Base-by-base conservation (phyloP, 345 rosid species). In the Salix suchowensis region DNA sequence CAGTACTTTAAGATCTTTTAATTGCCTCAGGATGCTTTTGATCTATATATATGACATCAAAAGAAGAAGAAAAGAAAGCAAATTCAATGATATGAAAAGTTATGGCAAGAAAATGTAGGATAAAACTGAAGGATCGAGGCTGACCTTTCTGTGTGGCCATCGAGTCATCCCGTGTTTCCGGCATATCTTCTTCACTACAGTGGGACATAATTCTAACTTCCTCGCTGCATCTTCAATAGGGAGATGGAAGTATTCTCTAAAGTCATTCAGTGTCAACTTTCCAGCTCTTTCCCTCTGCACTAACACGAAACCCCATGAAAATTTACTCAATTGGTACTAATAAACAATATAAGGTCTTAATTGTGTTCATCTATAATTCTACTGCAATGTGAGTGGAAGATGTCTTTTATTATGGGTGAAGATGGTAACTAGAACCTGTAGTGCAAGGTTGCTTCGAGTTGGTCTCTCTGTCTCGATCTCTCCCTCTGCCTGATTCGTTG, bases 141-240 rank as follows among this genome's bases (percentile, higher is more conserved):
- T 28, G 6, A 91, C 96, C 92, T 87, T 88, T 74, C 95, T 79
- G 26, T 86, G 71, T 2, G 91, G 95, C 95, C 97, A 91, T 16
- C 97, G 80, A 8, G 2, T 14, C 65, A 87, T 14, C 0, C 84
- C 85, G 3, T 46, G 76, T 75, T 67, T 76, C 18, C 90, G 73
- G 77, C 92, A 87, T 65, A 83, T 85, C 82, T 81, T 90, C 81
- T 88, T 89, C 50, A 91, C 84, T 7, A 87, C 92, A 10, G 94
- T 91, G 8, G 88, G 86, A 58, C 91, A 91, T 67, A 90, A 26
- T 13, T 70, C 74, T 80, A 90, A 24, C 61, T n/a, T 75, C 72
- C 24, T 58, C 1, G 97, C 86, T 0, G 97, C 97, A 54, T 78
- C 77, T 67, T 83, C 87, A 0, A 89, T 86, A 3, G 91, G 88